A percentile compares a stretch with the other conserved stretches of the same genome.
phyloP scores from a whole-genome alignment of 225 moss, liverwort and hornwort species.

The Straminergon stramineum region DNA sequence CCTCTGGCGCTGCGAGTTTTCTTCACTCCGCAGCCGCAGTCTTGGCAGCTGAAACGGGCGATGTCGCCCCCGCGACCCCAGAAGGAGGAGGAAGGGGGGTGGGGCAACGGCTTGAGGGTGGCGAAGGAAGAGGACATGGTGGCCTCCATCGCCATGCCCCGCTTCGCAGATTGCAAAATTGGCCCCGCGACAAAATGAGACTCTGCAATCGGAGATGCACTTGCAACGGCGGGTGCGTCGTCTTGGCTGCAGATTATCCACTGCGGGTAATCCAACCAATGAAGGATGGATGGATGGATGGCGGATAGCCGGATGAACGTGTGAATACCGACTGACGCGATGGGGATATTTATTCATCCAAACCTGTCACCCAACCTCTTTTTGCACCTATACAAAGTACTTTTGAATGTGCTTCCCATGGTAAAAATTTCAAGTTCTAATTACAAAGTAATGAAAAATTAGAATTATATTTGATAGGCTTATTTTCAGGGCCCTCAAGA shows the following conservation, averaged over 20 bases:
- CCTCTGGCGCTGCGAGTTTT: not conserved
- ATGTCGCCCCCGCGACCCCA: not conserved
- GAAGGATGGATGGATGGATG: not conserved
- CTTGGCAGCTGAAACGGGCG: not conserved
- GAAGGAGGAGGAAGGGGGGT: not conserved
- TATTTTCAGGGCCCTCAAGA: fast-evolving
- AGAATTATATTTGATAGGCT: fast-evolving
- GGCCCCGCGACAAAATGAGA: not conserved
- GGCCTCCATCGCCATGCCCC: constrained; percentile 16
- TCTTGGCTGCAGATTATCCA: not conserved
- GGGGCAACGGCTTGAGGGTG: not conserved
- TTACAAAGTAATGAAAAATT: not conserved
- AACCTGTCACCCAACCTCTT: not conserved
- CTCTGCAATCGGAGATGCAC: not conserved
- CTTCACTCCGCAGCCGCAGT: not conserved
- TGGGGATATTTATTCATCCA: not conserved
- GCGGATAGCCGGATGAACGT: not conserved
- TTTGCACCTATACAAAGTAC: too few relatives aligned
- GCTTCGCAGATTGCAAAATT: not conserved
- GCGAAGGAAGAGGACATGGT: constrained; percentile 5
- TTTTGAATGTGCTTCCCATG: not conserved
- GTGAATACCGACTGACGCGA: not conserved
- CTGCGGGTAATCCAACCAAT: not conserved
- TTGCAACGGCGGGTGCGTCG: not conserved
- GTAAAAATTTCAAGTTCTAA: not conserved